A percentile compares a stretch with the other conserved stretches of the same genome.
These are phyloP conservation scores for Phyllosticta ampelicida DNA, from an alignment of 2,329 filamentous ascomycete species.

Conservation along the genomic window DNA sequence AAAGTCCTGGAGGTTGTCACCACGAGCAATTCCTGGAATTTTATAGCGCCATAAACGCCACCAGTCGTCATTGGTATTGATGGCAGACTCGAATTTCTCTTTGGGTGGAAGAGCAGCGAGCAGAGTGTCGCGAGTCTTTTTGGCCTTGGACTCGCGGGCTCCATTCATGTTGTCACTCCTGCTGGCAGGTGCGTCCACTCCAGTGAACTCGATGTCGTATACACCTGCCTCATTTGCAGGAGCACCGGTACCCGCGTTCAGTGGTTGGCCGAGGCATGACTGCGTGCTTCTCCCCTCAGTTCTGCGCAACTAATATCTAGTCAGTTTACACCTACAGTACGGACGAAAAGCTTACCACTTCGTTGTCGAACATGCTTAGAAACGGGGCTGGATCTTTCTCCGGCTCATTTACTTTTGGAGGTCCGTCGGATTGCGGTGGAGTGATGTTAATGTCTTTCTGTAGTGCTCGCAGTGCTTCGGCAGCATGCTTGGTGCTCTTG, in stretches of 20 bases:
- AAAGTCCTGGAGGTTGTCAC: conserved; percentile 29
- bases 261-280: neutral
- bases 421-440: neutral
- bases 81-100: conserved; percentile 20
- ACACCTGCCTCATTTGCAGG: neutral
- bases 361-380: conserved; percentile 9
- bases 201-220: neutral
- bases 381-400: neutral
- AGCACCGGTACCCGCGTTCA: too few relatives aligned
- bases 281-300: neutral
- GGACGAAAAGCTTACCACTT: conserved; percentile 3
- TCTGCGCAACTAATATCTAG: conserved; percentile 4
- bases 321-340: neutral
- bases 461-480: conserved; percentile 16
- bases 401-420: neutral
- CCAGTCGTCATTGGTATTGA: conserved; percentile 26
- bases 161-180: neutral
- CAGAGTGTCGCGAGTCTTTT: conserved; percentile 26
- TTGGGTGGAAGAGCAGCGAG: conserved; percentile 24
- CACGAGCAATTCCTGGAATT: conserved; percentile 29
- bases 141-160: conserved; percentile 18
- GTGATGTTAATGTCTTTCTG: neutral
- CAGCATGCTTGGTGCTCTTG: conserved; percentile 18
- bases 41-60: conserved; percentile 34
- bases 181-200: neutral